A percentile compares a stretch with the other conserved stretches of the same genome.
Conservation (phyloP, 2,329 filamentous ascomycete genomes). For the Alternaria consortialis region DNA sequence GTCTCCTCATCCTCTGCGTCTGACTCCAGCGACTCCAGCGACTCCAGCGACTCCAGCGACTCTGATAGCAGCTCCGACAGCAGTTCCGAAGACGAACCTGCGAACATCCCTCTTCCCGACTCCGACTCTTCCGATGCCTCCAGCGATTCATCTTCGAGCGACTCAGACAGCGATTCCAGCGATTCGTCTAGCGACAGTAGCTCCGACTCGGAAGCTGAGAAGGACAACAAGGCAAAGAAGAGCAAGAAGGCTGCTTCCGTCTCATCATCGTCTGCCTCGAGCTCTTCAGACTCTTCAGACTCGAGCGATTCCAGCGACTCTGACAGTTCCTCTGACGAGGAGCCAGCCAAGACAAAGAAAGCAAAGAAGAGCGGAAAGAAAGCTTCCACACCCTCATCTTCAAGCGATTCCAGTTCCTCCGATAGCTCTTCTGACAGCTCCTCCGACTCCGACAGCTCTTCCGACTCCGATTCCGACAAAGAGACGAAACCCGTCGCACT, state of each 20-base stretch:
- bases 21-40: slow-evolving; percentile 31
- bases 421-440: slow-evolving; percentile 29
- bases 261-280: slow-evolving; percentile 44
- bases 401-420: slow-evolving; percentile 32
- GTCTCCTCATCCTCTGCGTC: slow-evolving; percentile 15
- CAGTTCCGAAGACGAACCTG: slow-evolving; percentile 36
- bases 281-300: slow-evolving; percentile 34
- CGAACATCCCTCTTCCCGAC: slow-evolving; percentile 38
- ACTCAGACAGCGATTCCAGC: slow-evolving; percentile 33
- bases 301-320: slow-evolving; percentile 38
- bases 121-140: slow-evolving; percentile 38
- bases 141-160: slow-evolving; percentile 31
- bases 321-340: slow-evolving; percentile 35
- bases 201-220: slow-evolving; percentile 38
- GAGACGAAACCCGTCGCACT: slow-evolving; percentile 39
- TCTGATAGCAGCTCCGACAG: slow-evolving; percentile 24
- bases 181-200: slow-evolving; percentile 40
- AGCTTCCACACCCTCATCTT: slow-evolving; percentile 27
- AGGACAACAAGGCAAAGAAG: slow-evolving; percentile 29
- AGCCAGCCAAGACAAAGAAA: slow-evolving; percentile 23
- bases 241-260: slow-evolving; percentile 38
- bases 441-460: slow-evolving; percentile 20
- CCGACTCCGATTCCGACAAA: slow-evolving; percentile 29
- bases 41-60: slow-evolving; percentile 24
- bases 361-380: slow-evolving; percentile 29